These are phyloP conservation scores for Hygrocybe coccinea DNA, from an alignment of 768 basidiomycete species.

Conservation along the genomic window DNA sequence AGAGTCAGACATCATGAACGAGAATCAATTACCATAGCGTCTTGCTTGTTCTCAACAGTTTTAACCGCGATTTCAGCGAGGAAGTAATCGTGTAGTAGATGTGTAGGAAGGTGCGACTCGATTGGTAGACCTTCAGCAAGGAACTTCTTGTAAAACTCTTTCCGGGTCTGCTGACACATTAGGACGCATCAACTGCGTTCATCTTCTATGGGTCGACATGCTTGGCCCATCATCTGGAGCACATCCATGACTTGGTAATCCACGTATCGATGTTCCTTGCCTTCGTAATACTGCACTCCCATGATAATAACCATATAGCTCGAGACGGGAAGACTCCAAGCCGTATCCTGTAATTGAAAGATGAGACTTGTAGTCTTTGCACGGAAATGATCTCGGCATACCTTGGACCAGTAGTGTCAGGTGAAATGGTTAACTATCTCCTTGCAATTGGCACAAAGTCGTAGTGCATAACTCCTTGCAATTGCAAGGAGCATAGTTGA, in stretches of 20 bases:
- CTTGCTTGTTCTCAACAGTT: conserved; percentile 99
- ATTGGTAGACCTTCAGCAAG: conserved; percentile 95
- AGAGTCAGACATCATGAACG: neutral
- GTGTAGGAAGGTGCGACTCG: conserved; percentile 88
- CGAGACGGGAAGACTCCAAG: conserved; percentile 91
- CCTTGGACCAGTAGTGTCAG: too few relatives aligned
- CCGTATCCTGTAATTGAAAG: conserved; percentile 62
- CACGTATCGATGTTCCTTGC: conserved; percentile 95
- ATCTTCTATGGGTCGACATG: conserved; percentile 86
- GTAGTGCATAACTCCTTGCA: too few relatives aligned
- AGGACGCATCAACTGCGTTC: conserved; percentile 88
- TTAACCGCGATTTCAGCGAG: conserved; percentile 96
- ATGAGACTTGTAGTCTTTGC: neutral
- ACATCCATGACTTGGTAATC: conserved; percentile 99
- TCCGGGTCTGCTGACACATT: conserved; percentile 96
- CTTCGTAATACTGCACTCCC: conserved; percentile 97
- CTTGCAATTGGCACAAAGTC: too few relatives aligned
- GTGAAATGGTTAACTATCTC: too few relatives aligned
- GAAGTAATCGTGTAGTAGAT: conserved; percentile 93
- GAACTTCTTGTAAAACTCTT: conserved; percentile 99
- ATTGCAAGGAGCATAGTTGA: too few relatives aligned
- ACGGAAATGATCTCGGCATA: conserved; percentile 26
- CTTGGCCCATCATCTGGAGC: conserved; percentile 97
- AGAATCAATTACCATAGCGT: conserved; percentile 64
- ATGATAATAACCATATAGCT: conserved; percentile 99